phyloP scores from a whole-genome alignment of 257 asterid genomes.

The Solanum microdontum region DNA sequence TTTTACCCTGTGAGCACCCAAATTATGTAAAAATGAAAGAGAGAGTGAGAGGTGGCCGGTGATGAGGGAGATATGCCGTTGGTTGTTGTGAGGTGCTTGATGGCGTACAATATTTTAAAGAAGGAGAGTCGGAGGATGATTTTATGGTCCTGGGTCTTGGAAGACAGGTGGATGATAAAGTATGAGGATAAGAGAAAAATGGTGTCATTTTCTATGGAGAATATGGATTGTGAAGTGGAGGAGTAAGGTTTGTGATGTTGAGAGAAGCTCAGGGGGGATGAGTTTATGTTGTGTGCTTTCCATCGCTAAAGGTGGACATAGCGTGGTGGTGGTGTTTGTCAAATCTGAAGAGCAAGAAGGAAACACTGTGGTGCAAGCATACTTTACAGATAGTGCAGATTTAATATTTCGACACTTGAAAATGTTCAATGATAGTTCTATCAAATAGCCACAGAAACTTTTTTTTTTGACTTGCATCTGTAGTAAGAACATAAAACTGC shows the following conservation, averaged over 20 bases:
- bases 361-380: background rate
- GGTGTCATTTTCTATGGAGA: background rate
- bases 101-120: background rate
- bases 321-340: background rate
- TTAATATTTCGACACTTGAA: background rate
- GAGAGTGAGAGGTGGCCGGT: background rate
- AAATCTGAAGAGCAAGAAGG: background rate
- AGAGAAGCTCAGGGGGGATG: background rate
- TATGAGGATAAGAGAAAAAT: background rate
- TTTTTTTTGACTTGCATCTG: background rate
- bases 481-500: background rate
- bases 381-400: background rate
- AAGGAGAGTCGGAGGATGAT: background rate
- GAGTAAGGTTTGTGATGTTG: background rate
- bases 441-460: background rate
- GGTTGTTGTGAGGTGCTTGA: background rate
- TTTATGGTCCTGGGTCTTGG: background rate
- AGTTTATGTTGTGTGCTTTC: background rate
- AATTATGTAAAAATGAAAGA: background rate
- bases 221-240: background rate
- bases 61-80: background rate
- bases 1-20: background rate
- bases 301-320: background rate
- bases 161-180: background rate
- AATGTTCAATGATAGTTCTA: background rate